Conservation (phyloP, 2,329 filamentous ascomycete genomes). For the Hyphodiscus sp. region DNA sequence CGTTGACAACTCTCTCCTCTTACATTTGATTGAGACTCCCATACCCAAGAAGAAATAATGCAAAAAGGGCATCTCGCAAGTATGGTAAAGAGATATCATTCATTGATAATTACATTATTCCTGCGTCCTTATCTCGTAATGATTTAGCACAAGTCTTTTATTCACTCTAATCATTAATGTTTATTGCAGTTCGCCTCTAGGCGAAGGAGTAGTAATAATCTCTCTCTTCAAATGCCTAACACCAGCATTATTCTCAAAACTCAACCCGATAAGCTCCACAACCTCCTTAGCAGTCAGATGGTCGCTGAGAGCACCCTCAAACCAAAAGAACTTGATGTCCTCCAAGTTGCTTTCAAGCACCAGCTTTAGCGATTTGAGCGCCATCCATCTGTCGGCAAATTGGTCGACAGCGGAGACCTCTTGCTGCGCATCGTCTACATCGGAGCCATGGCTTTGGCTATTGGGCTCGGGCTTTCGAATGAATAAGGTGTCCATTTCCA, state of each 20-base stretch:
- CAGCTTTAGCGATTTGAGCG: constrained; percentile 57
- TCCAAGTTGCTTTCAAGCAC: constrained; percentile 60
- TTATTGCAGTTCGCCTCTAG: no score
- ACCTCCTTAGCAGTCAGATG: constrained; percentile 57
- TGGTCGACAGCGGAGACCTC: constrained; percentile 49
- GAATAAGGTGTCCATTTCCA: constrained; percentile 54
- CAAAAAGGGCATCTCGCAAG: no score
- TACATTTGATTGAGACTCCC: no score
- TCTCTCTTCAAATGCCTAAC: constrained; percentile 52
- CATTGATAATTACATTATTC: no score
- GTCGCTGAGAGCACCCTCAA: constrained; percentile 58
- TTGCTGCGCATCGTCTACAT: neutral
- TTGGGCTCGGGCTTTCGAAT: constrained; percentile 35
- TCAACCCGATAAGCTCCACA: constrained; percentile 54
- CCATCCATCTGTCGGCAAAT: constrained; percentile 55
- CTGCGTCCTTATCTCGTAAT: no score
- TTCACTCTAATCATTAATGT: no score
- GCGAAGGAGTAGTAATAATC: constrained; percentile 33
- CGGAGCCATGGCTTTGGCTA: neutral
- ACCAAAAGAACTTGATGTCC: constrained; percentile 57
- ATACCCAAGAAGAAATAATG: no score
- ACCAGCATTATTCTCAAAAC: constrained; percentile 55
- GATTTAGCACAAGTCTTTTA: no score
- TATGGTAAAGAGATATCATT: no score
- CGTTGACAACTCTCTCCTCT: no score